A percentile compares a stretch with the other conserved stretches of the same genome.
These are phyloP conservation scores for Phytopythium oedochilum DNA, from an alignment of 352 stramenopile genomes.

Conservation along the genomic window DNA sequence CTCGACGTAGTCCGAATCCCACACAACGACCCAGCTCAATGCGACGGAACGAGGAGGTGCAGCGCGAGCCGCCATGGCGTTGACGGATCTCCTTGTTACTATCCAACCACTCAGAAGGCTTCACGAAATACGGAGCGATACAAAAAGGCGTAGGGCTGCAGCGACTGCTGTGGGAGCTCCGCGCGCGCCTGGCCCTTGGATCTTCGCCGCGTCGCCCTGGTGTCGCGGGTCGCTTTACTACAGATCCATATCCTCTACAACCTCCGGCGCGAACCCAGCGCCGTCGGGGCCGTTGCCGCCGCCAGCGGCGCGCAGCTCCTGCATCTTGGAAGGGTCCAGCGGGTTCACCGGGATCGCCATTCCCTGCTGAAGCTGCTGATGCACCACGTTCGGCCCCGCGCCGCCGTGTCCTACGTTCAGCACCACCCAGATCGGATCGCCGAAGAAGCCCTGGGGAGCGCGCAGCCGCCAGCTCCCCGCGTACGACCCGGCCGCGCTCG, in stretches of 20 bases:
- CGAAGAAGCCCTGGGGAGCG: constrained; percentile 58
- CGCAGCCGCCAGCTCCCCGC: constrained; percentile 75
- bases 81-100: no score
- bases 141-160: no score
- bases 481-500: constrained; percentile 46
- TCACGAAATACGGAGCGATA: no score
- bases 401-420: constrained; percentile 44
- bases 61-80: no score
- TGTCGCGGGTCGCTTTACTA: constrained; percentile 8
- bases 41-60: no score
- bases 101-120: no score
- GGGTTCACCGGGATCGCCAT: constrained; percentile 6
- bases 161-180: no score
- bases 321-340: constrained; percentile 26
- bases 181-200: no score
- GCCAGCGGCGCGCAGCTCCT: constrained; percentile 15
- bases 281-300: neutral
- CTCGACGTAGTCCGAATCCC: no score
- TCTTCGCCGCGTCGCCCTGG: neutral
- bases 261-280: constrained; percentile 10
- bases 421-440: constrained; percentile 74
- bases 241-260: constrained; percentile 41
- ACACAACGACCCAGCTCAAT: no score
- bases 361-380: constrained; percentile 12
- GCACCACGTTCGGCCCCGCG: constrained; percentile 13